A percentile compares a stretch with the other conserved stretches of the same genome.
phyloP scores from a whole-genome alignment of 2,329 filamentous ascomycete species.

The Macrophomina pseudophaseolina region DNA sequence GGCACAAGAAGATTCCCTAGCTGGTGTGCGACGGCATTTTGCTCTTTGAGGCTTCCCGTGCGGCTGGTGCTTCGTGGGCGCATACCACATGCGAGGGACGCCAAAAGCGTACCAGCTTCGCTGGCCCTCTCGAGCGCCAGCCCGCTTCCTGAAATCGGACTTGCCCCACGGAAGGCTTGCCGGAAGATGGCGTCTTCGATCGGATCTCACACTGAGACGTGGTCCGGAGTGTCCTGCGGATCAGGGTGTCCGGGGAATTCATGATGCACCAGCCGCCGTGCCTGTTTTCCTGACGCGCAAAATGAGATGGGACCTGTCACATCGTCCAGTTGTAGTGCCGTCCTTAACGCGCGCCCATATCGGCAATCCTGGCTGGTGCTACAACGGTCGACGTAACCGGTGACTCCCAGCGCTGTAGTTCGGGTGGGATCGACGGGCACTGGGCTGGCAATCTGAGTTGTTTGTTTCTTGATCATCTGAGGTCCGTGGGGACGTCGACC shows the following conservation, averaged over 20 bases:
- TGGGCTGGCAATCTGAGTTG: constrained; percentile 20
- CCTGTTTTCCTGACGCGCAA: constrained; percentile 9
- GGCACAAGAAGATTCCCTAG: constrained; percentile 26
- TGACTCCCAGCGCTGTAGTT: background rate
- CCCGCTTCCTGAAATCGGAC: constrained; percentile 9
- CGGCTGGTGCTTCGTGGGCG: constrained; percentile 28
- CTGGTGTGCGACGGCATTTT: constrained; percentile 27
- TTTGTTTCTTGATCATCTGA: constrained; percentile 32
- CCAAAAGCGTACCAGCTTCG: constrained; percentile 25
- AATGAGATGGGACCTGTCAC: constrained; percentile 26
- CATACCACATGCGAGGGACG: constrained; percentile 27
- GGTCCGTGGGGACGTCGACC: constrained; percentile 38
- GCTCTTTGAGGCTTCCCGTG: constrained; percentile 25
- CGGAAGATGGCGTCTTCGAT: constrained; percentile 12
- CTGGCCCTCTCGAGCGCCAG: constrained; percentile 15
- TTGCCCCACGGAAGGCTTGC: background rate
- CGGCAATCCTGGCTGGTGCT: constrained; percentile 19
- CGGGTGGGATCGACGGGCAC: constrained; percentile 20
- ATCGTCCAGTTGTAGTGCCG: constrained; percentile 22
- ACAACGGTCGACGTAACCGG: constrained; percentile 20
- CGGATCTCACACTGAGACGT: constrained; percentile 21
- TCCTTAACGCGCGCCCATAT: constrained; percentile 24
- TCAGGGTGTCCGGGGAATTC: constrained; percentile 19
- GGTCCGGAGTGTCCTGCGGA: constrained; percentile 3
- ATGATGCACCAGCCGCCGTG: constrained; percentile 14